These are phyloP conservation scores for Axilococcus clingmanii DNA, from an alignment of 139 green algal genomes.

Conservation along the genomic window DNA sequence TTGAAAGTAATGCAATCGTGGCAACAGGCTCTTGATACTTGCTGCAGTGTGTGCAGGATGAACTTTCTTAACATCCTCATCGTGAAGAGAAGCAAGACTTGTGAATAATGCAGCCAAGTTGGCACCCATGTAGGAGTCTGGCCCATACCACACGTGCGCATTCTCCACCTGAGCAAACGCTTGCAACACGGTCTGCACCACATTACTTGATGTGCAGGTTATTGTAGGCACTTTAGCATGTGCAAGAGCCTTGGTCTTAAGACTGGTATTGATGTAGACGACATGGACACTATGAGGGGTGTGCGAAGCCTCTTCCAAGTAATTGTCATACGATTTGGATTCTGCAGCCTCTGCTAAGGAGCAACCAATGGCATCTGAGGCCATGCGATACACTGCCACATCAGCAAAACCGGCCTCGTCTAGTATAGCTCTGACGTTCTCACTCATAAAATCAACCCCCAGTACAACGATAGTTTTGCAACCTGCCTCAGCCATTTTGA, in stretches of 20 bases:
- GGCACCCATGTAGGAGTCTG: conserved; percentile 97
- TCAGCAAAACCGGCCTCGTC: conserved; percentile 64
- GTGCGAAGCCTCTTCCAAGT: conserved; percentile 44
- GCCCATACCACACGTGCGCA: conserved; percentile 88
- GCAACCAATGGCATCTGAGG: conserved; percentile 77
- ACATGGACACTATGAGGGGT: conserved; percentile 69
- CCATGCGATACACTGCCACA: conserved; percentile 77
- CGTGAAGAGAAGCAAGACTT: conserved; percentile 36
- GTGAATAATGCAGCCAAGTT: conserved; percentile 86
- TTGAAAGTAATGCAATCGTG: conserved; percentile 78
- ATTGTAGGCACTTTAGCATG: conserved; percentile 89
- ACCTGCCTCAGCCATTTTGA: conserved; percentile 72
- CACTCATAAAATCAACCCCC: conserved; percentile 98
- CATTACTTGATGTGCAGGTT: conserved; percentile 97
- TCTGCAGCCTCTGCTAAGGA: conserved; percentile 92
- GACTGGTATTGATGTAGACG: conserved; percentile 98
- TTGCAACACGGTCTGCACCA: conserved; percentile 94
- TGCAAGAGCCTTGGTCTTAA: conserved; percentile 85
- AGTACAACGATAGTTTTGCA: conserved; percentile 83
- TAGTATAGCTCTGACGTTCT: conserved; percentile 96
- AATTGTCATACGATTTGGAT: conserved; percentile 58
- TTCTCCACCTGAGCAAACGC: conserved; percentile 73
- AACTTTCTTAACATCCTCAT: conserved; percentile 59
- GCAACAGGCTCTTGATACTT: conserved; percentile 51
- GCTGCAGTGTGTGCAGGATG: conserved; percentile 55